Base-by-base conservation (phyloP, 2,329 filamentous ascomycete species). In the Lojkania enalia region DNA sequence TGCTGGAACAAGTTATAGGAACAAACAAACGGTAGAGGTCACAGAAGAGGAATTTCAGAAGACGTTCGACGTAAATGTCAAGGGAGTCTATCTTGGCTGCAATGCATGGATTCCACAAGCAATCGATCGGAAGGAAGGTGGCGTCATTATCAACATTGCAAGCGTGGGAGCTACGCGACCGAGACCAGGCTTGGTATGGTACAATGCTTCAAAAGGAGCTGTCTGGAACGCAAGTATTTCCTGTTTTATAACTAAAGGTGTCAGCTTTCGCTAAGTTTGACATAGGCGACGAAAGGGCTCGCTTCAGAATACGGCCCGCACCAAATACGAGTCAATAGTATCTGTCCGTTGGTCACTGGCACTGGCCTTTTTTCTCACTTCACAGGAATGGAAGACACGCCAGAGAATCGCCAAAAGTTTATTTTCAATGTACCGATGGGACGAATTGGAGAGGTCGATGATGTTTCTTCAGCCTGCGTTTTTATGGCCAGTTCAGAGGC, bases 251-350 rank as follows among this genome's bases (percentile, higher is more conserved):
- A 19, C 27, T 31, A 67, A 61, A 52, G 65, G 51, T 45, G 33
- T 11, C 13, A 11, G 5, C 16, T 15, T 36, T 7, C 14, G 19
- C 20, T 39, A 20, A 33, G 7, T 9, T 9, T 15, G n/a, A 12
- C 9, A 33, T 27, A 63, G 58, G 82, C 80, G 7, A 84, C 81
- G 2, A 84, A 83, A 69, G 79, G 79, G 9, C 76, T 91, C 53
- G 87, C 86, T 0, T 83, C 86, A 1, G 87, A 90, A 65, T 90
- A 86, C 55, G 87, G 83, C 0, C 78, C 81, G 0, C 79, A 87
- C 42, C 78, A 87, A 54, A 88, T 91, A 52, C 80, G 86, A 0
- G 84, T 90, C 58, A 89, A 89, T 51, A 78, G 81, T 1, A 81
- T 90, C 12, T 87, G 83, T 35, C 86, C 86, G 0, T 77, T 88